Percentiles rank a stretch among this genome's conserved stretches.
These are phyloP conservation scores for Backusella tuberculispora DNA, from an alignment of 192 early-diverging fungal species.

Conservation along the genomic window DNA sequence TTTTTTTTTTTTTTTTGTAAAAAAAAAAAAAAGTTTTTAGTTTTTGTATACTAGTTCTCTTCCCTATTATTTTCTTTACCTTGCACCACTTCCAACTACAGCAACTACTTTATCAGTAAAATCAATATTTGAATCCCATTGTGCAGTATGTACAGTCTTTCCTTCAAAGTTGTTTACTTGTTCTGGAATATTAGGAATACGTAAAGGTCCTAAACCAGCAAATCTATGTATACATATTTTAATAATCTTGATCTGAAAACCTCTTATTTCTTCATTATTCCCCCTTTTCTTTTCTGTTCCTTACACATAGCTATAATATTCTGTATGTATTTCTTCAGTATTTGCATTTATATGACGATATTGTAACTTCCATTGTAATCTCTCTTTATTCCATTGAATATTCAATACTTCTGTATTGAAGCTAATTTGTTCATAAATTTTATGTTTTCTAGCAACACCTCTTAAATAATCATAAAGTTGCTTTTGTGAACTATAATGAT, in stretches of 20 bases:
- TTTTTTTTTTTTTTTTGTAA: slow-evolving; percentile 16
- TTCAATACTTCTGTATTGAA: slow-evolving; percentile 44
- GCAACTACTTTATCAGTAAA: slow-evolving; percentile 52
- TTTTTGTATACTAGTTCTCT: neutral
- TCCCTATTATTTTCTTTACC: slow-evolving; percentile 28
- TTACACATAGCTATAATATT: slow-evolving; percentile 24
- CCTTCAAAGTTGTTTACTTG: slow-evolving; percentile 56
- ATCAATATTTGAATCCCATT: slow-evolving; percentile 54
- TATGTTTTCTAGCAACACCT: slow-evolving; percentile 40
- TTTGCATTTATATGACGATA: neutral
- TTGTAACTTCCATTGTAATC: slow-evolving; percentile 43
- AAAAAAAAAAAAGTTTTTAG: neutral
- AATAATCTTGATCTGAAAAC: neutral
- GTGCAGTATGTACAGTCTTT: slow-evolving; percentile 53
- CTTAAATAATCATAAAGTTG: slow-evolving; percentile 49
- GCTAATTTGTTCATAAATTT: slow-evolving; percentile 42
- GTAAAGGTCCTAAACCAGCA: slow-evolving; percentile 52
- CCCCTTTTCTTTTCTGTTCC: neutral
- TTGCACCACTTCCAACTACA: slow-evolving; percentile 55
- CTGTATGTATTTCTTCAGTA: neutral
- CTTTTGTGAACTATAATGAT: slow-evolving; percentile 37
- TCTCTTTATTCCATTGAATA: slow-evolving; percentile 39
- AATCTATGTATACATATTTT: slow-evolving; percentile 26
- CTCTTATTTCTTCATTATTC: neutral
- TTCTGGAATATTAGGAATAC: slow-evolving; percentile 51